Base-by-base conservation (phyloP, 345 rosid species). In the Eucalyptus viminalis region DNA sequence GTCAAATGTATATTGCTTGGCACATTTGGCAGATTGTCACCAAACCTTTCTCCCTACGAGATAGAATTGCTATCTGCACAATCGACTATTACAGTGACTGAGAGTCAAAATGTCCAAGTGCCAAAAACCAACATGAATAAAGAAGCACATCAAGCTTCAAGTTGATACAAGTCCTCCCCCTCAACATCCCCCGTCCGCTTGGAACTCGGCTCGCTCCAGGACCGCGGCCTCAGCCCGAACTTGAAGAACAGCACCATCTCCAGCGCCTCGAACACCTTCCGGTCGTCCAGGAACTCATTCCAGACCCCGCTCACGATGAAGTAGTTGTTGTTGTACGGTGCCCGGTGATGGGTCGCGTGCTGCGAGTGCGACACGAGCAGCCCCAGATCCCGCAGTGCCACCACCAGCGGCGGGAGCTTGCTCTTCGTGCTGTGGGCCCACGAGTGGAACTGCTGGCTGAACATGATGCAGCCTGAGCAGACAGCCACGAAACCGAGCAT, bases 351-450 rank as follows among this genome's bases (percentile, higher is more conserved):
- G 3, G 93, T 95, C 7, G 90, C 93, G 14, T 97, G 97, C 56
- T 96, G 95, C 8, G 85, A 37, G 87, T 96, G 90, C 1, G 99
- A 96, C 91, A 97, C 96, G 1, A 96, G 95, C 89, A 96, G 88
- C 7, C 98, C 98, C 0, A 90, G 92, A 49, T 95, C 98, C 89
- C 95, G 99, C 93, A 96, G 54, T 1, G 93, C 92, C 90, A 94
- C 97, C 76, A 96, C 98, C 6, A 89, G 27, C 8, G 94, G 93
- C 4, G 98, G 99, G 80, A 97, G 89, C 92, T 93, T 95, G 94
- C 98, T 95, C 94, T 95, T 97, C n/a, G 97, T 96, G 89, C 98
- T 91, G 44, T 97, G 99, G 86, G 98, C 98, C 99, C 99, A 95
- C 19, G 97, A 94, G 91, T 96, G 99, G 53, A 96, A 95, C 87